Conservation (phyloP, 2,329 filamentous ascomycete species). For the Leptographium procerum region DNA sequence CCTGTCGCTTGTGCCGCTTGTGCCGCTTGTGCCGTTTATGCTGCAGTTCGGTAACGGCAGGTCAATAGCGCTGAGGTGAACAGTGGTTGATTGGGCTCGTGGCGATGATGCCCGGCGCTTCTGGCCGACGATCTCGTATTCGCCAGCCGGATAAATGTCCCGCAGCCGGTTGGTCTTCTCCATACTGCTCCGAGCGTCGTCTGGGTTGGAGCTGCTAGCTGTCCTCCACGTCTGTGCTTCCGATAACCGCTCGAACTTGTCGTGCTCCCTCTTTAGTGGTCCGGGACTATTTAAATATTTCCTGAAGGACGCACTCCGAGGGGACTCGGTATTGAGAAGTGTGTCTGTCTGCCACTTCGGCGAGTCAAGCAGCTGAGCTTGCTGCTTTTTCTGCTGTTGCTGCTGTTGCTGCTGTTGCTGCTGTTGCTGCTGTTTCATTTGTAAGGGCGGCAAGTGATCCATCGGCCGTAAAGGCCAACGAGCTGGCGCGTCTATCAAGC, state of each 20-base stretch:
- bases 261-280: constrained; percentile 27
- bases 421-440: constrained; percentile 24
- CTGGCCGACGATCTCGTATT: constrained; percentile 32
- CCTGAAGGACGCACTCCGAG: constrained; percentile 31
- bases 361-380: constrained; percentile 27
- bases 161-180: constrained; percentile 30
- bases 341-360: constrained; percentile 33
- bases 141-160: constrained; percentile 27
- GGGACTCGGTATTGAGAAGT: constrained; percentile 33
- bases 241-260: constrained; percentile 34
- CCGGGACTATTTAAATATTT: constrained; percentile 24
- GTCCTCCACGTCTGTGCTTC: constrained; percentile 34
- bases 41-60: too few species aligned
- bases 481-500: constrained; percentile 25
- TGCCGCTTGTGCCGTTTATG: too few species aligned
- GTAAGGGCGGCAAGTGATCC: constrained; percentile 26
- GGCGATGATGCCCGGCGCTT: constrained; percentile 48
- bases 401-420: too few species aligned
- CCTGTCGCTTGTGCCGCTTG: too few species aligned
- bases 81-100: too few species aligned
- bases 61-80: too few species aligned
- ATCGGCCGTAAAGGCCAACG: constrained; percentile 19
- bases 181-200: constrained; percentile 37
- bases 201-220: constrained; percentile 28
- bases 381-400: neutral